Evolutionary conservation across 257 asterid genomes (phyloP), one percentile per base, ranked within the genome.

Genomic region (Fraxinus anomala): DNA sequence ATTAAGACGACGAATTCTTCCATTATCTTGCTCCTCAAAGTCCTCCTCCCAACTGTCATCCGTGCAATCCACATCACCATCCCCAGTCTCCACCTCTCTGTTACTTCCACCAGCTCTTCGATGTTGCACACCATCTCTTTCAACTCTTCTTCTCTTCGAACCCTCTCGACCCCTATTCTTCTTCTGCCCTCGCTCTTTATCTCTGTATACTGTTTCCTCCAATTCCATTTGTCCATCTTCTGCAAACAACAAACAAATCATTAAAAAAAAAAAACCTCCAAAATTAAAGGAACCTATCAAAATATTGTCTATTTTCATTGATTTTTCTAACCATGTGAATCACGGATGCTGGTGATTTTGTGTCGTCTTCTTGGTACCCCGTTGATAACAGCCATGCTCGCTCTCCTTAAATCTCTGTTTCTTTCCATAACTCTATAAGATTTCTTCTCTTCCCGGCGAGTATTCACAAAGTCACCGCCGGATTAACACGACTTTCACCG

Each of bases 71-170:
- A 31, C 68, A 11, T 21, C 68, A 61, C 66, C 72, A 39, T 9
- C 42, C 4, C 44, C 59, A 23, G 11, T 81, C 74, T 73, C 89
- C 74, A 63, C 81, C 26, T 85, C 88, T 75, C 82, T 79, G 19
- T 47, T 77, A 67, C 80, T 74, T 74, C 76, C 89, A 73, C 74
- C 80, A 59, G 81, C 84, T 73, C 76, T 86, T 73, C 80, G 81
- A 81, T 76, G 85, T 81, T 74, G 82, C 70, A 70, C 80, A 14
- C 7, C 7, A 16, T 51, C 11, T 84, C 79, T 83, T 12, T 80
- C 88, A 9, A 80, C 75, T 72, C 87, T 84, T 16, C 88, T 85
- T 26, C 90, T 87, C 87, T 88, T 91, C 39, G 80, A 26, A 68
- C 79, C 66, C 77, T 82, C 88, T 77, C 89, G 85, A 74, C 76